A percentile compares a stretch with the other conserved stretches of the same genome.
Conservation (phyloP, 345 rosid genomes). For the Acer yangbiense region DNA sequence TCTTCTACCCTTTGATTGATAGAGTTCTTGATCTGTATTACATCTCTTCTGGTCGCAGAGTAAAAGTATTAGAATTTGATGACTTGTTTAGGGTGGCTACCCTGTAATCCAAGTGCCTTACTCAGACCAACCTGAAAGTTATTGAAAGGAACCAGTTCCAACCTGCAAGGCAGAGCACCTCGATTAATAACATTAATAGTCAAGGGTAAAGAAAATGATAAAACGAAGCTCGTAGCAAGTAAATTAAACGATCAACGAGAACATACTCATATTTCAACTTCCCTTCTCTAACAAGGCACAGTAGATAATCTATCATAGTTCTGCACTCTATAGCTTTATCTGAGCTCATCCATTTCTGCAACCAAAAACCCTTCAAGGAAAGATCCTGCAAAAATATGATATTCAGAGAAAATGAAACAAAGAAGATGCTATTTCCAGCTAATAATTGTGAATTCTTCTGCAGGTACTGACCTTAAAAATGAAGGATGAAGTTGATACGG, state of each 20-base stretch:
- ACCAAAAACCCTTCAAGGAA: constrained; percentile 91
- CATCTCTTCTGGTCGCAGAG: background rate
- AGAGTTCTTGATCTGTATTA: background rate
- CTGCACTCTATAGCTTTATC: constrained; percentile 68
- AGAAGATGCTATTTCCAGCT: background rate
- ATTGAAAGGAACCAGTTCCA: constrained; percentile 66
- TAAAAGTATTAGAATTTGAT: constrained; percentile 50
- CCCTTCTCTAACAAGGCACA: constrained; percentile 54
- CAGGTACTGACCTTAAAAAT: constrained; percentile 62
- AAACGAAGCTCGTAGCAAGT: background rate
- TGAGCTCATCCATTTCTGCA: constrained; percentile 71
- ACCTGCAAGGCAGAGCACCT: constrained; percentile 42
- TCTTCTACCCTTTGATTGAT: background rate
- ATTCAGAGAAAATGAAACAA: background rate
- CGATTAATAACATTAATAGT: background rate
- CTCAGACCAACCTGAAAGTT: constrained; percentile 62
- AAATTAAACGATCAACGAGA: background rate
- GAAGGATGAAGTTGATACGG: constrained; percentile 75
- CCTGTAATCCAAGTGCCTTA: constrained; percentile 73
- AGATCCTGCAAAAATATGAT: constrained; percentile 54
- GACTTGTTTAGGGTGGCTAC: constrained; percentile 91
- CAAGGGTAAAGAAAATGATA: background rate
- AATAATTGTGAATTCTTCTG: background rate
- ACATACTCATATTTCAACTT: constrained; percentile 83
- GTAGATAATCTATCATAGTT: constrained; percentile 75